Base-by-base conservation (phyloP, 805 yeast genomes). In the Candida andamanensis region DNA sequence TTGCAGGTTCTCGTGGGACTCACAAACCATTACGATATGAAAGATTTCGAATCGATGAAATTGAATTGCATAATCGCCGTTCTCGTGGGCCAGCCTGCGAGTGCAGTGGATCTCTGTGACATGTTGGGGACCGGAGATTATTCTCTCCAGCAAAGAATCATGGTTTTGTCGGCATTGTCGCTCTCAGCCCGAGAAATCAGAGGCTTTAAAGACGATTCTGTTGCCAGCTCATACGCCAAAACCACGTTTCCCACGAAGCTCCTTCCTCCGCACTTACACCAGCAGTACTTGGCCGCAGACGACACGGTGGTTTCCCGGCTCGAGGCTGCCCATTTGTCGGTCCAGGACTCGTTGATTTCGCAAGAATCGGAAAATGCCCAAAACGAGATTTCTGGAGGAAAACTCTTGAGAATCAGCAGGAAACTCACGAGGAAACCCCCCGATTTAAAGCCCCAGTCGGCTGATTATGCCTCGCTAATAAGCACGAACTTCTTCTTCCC, bases 131-230 rank as follows among this genome's bases (percentile, higher is more conserved):
- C 70, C 0, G 87, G 89, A 0, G 98, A 90, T 47, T 76, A 81
- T 40, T 85, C 95, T 0, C 52, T 92, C 13, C 92, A 83, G 39
- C 89, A 80, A 38, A 57, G 97, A 29, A 65, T 89, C 58, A 58
- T 74, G 17, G 63, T 89, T 6, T 54, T 92, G 13, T 74, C 89
- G 4, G 60, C 84, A 1, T 49, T 85, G 9, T 80, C 89, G 0
- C 57, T 87, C 15, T 74, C 84, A 3, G 85, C 87, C 0, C 57
- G 95, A 38, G 86, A 83, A 41, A 61, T 87, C 7, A 62, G 81
- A 26, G 90, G 87, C 0, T 52, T 65, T 18, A 65, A 69, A 4
- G 90, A 80, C 49, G 63, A 51, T 1, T 39, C 45, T 0, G 67
- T 66, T n/a, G 52, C 67, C 2, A 52, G 59, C 8, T 65, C 70